These are phyloP conservation scores for Vanrija pseudolonga DNA, from an alignment of 1,284 basidiomycete genomes.

Conservation along the genomic window DNA sequence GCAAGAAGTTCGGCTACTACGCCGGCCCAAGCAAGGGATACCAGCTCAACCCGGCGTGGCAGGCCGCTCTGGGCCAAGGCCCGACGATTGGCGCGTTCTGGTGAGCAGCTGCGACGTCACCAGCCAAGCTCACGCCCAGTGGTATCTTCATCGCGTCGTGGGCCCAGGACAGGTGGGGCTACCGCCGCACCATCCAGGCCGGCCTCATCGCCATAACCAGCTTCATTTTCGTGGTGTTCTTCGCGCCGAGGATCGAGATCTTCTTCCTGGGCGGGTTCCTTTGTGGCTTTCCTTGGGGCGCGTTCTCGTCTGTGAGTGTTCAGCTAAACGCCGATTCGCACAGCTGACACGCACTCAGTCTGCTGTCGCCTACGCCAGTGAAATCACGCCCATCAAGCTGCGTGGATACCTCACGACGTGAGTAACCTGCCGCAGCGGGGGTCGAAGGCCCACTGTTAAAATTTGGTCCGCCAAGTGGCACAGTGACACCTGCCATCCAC, in stretches of 20 bases:
- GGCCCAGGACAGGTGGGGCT: conserved; percentile 15
- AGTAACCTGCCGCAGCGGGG: too few species aligned
- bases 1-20: not conserved
- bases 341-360: not conserved
- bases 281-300: conserved; percentile 47
- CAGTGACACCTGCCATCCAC: too few species aligned
- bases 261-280: conserved; percentile 14
- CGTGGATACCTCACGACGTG: conserved; percentile 30
- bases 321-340: too few species aligned
- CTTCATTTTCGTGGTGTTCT: conserved; percentile 35
- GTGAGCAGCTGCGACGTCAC: conserved; percentile 2
- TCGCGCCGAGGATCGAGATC: conserved; percentile 29
- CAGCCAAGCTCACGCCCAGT: conserved; percentile 7
- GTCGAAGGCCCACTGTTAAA: too few species aligned
- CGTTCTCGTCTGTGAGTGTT: conserved; percentile 34
- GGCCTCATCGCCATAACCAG: conserved; percentile 27
- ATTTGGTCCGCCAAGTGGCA: too few species aligned
- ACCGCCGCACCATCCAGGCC: conserved; percentile 14
- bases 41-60: conserved; percentile 14
- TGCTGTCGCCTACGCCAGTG: conserved; percentile 31
- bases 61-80: conserved; percentile 16
- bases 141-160: conserved; percentile 17
- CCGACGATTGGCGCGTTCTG: conserved; percentile 5
- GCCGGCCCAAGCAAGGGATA: not conserved
- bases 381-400: conserved; percentile 32